Evolutionary conservation across 2,329 filamentous ascomycete species (phyloP), one percentile per base, ranked within the genome.

Genomic region (Ophiostoma australiae): DNA sequence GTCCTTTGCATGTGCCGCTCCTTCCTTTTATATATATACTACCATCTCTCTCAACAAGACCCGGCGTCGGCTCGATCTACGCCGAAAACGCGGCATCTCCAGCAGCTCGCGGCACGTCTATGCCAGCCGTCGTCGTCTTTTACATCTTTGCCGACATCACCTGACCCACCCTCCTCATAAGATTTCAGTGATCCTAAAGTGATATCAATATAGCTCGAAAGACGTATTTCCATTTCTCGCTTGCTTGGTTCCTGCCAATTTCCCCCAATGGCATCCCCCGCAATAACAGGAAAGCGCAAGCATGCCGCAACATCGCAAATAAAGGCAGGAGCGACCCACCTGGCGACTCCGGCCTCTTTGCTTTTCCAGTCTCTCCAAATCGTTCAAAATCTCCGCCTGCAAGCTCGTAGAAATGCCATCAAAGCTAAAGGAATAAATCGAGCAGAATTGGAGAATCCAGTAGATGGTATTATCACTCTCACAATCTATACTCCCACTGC

Each of bases 261-360:
- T 61, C 66, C 66, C 66, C 70, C 70, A 71, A 71, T 71, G 15
- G 58, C 58, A 66, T 41, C 41, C 67, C 70, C 70, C 70, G 70
- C 70, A 71, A 71, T 31, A 41, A 13, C 11, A 41, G 39, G 39
- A 41, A 41, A 41, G 39, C 39, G 11, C 39, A 41, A 27, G 66
- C 52, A 65, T 31, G 41, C 48, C 33, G 44, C 27, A 35, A 7
- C 55, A 65, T 17, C 17, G 17, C 37, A 48, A 31, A 35, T 33
- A 17, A 41, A 33, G 63, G 41, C 44, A 67, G 58, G 67, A 48
- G 65, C n/a, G 66, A 37, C 52, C 65, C 67, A 41, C 39, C n/a
- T n/a, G n/a, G n/a, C n/a, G n/a, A n/a, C 20, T 37, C 48, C 44
- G 20, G 37, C 37, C 23, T 20, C 20, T 23, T 11, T 23, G 17